Evolutionary conservation across 176 grass and related monocot species (phyloP).

Genomic region (Calamus simplicifolius): DNA sequence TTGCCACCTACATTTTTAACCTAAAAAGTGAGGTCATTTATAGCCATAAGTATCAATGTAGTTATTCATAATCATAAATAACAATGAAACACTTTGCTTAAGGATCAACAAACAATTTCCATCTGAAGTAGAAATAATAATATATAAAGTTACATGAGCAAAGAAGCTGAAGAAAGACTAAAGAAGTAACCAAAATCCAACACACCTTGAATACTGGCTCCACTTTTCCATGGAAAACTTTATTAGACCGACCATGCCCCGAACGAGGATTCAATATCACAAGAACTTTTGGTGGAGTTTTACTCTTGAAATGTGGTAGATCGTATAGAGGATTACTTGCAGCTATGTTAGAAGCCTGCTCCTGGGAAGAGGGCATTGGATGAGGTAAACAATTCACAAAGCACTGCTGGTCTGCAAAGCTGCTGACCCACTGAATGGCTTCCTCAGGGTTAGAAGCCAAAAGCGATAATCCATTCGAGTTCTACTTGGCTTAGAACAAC

Average conservation of each 20-base stretch:
- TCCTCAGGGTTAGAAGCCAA: slow-evolving; percentile 34
- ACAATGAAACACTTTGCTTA: too few species aligned
- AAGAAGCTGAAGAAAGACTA: too few species aligned
- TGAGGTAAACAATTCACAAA: slow-evolving; percentile 31
- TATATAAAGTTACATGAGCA: too few species aligned
- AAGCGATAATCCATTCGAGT: background rate
- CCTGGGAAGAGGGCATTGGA: slow-evolving; percentile 21
- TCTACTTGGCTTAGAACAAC: background rate
- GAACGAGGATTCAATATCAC: slow-evolving; percentile 92
- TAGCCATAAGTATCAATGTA: too few species aligned
- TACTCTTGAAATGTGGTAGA: slow-evolving; percentile 37
- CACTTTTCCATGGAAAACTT: slow-evolving; percentile 75
- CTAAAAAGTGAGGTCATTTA: too few species aligned
- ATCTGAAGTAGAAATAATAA: too few species aligned
- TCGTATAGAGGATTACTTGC: slow-evolving; percentile 39
- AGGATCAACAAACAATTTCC: too few species aligned
- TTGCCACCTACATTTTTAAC: too few species aligned
- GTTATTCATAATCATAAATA: too few species aligned
- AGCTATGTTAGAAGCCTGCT: slow-evolving; percentile 34
- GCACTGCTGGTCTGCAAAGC: slow-evolving; percentile 17
- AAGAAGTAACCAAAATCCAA: background rate
- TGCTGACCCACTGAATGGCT: slow-evolving; percentile 3
- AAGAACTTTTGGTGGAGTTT: slow-evolving; percentile 47
- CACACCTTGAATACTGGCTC: slow-evolving; percentile 64
- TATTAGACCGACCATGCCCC: slow-evolving; percentile 67